These are phyloP conservation scores for Claviceps digitariae DNA, from an alignment of 2,329 filamentous ascomycete genomes.

Conservation along the genomic window DNA sequence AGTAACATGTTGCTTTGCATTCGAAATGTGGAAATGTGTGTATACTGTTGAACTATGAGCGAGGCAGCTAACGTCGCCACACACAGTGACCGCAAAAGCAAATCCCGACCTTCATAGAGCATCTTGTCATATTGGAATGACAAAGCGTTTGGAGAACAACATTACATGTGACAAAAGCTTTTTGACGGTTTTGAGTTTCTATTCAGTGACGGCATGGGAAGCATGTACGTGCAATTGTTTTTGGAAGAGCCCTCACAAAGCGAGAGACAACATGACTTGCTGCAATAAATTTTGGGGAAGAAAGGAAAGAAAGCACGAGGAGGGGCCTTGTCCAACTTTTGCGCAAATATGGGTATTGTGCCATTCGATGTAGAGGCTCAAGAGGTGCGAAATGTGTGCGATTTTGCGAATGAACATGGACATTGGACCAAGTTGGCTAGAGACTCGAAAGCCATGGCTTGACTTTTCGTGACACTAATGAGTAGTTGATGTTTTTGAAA, in stretches of 20 bases:
- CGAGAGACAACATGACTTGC: not conserved
- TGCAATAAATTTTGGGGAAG: not conserved
- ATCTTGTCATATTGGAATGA: not conserved
- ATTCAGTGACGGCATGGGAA: not conserved
- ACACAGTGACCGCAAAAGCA: constrained; percentile 23
- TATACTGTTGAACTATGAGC: no score
- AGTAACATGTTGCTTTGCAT: constrained; percentile 10
- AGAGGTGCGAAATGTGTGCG: not conserved
- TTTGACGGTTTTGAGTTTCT: not conserved
- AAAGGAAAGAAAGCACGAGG: not conserved
- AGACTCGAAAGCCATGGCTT: not conserved
- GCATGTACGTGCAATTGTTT: not conserved
- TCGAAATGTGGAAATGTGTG: no score
- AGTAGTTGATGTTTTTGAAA: not conserved
- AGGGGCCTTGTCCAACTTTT: not conserved
- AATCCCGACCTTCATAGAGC: constrained; percentile 9
- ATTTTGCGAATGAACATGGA: not conserved
- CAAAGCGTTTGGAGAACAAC: not conserved
- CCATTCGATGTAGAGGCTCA: not conserved
- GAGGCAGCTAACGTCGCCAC: not conserved
- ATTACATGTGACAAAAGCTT: not conserved
- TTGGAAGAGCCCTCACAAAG: not conserved
- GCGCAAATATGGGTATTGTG: not conserved
- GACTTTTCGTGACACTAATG: not conserved
- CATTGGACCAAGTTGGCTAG: constrained; percentile 1